Evolutionary conservation across 345 rosid species (phyloP).

Genomic region (Erysimum cheiranthoides): DNA sequence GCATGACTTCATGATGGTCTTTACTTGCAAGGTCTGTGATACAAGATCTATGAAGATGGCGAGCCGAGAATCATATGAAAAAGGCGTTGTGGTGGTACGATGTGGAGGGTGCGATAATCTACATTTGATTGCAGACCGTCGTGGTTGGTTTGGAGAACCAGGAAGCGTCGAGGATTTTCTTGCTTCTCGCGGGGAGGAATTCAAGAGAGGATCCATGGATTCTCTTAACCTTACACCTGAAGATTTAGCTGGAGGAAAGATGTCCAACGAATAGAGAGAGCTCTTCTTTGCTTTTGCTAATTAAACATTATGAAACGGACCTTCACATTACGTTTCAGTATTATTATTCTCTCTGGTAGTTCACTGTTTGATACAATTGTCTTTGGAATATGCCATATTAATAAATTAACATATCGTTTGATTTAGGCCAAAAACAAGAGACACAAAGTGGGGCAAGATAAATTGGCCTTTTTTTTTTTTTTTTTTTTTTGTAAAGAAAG

Average conservation of each 20-base stretch:
- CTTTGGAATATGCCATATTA: neutral
- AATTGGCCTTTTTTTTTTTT: neutral
- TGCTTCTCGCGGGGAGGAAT: slow-evolving; percentile 83
- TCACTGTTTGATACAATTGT: neutral
- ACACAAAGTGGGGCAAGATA: neutral
- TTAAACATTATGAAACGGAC: neutral
- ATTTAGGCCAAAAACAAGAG: neutral
- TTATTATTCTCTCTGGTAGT: neutral
- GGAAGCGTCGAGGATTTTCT: slow-evolving; percentile 85
- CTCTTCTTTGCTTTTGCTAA: slow-evolving; percentile 17
- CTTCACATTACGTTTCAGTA: neutral
- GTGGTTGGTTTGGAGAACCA: slow-evolving; percentile 90
- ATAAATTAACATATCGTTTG: neutral
- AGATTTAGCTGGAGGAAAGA: slow-evolving; percentile 76
- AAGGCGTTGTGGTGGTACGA: slow-evolving; percentile 84
- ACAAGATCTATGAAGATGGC: slow-evolving; percentile 80
- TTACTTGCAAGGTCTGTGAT: slow-evolving; percentile 88
- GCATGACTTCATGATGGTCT: slow-evolving; percentile 89
- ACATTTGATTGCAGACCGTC: slow-evolving; percentile 85
- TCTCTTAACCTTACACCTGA: slow-evolving; percentile 77
- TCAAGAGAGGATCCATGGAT: slow-evolving; percentile 74
- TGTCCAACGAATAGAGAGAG: slow-evolving; percentile 41
- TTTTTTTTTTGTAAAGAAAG: neutral
- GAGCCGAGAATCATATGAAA: slow-evolving; percentile 78
- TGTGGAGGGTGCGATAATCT: slow-evolving; percentile 86